These are phyloP conservation scores for Ascoidea tarda DNA, from an alignment of 805 yeast species.

Conservation along the genomic window DNA sequence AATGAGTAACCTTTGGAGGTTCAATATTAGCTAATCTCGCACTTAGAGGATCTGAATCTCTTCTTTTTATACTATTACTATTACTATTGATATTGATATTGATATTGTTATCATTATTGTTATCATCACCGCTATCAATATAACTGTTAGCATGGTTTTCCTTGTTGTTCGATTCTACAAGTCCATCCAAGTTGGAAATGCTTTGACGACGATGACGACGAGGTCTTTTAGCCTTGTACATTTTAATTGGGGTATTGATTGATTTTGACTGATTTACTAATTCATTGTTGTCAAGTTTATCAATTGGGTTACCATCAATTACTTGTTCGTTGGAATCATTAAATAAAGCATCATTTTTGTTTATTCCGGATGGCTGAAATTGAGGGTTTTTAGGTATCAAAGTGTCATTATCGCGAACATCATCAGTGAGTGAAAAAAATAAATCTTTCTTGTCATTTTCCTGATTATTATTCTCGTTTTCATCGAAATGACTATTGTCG, in stretches of 20 bases:
- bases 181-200: neutral
- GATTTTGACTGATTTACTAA: too few relatives aligned
- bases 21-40: slow-evolving; percentile 8
- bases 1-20: too few relatives aligned
- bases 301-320: too few relatives aligned
- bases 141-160: neutral
- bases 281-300: too few relatives aligned
- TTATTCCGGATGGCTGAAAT: neutral
- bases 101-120: neutral
- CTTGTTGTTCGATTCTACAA: neutral
- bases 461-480: too few relatives aligned
- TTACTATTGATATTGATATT: slow-evolving; percentile 2
- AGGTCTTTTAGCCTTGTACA: slow-evolving; percentile 20
- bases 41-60: neutral
- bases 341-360: too few relatives aligned
- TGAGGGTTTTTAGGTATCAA: neutral
- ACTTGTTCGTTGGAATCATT: neutral
- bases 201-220: slow-evolving; percentile 9
- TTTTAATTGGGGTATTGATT: neutral
- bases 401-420: neutral
- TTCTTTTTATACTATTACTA: too few relatives aligned
- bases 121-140: slow-evolving; percentile 3
- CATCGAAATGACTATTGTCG: too few relatives aligned
- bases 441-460: neutral
- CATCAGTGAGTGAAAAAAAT: too few relatives aligned